Base-by-base conservation (phyloP, 106 monocot species). In the Allium fistulosum region DNA sequence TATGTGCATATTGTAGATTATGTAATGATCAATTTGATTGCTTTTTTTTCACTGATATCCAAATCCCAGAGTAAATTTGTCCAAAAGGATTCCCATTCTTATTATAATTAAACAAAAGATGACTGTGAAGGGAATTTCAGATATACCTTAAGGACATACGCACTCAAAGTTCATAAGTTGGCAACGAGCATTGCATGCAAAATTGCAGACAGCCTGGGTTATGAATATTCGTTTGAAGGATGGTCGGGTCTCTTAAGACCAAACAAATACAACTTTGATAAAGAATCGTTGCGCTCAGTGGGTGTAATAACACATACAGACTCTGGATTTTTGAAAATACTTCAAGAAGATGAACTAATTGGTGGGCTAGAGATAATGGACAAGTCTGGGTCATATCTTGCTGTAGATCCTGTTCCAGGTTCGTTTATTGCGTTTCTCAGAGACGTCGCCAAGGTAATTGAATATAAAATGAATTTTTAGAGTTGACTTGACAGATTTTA, bases 281-380 rank as follows among this genome's bases (percentile, higher is more conserved):
- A 77, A 17, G 77, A 72, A 22, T 68, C 83, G 0, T 74, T 87
- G 5, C 83, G 87, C 15, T 80, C 77, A 28, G 3, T 63, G 15
- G 87, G 83, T 11, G 77, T 83, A 8, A 69, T 77, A 58, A 72
- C 74, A 53, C 87, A 87, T 67, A 87, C 87, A 2, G 87, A 83
- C 55, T 65, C 74, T 5, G 57, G 69, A 26, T 88, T 84, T 78
- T 75, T 84, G 52, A 88, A 80, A 16, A 66, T 88, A 26, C 80
- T 88, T 17, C 83, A 84, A 65, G 87, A 86, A 59, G 86, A 86
- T 46, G 82, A 82, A 22, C 74, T 46, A 45, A 72, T 86, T 28
- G 79, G 82, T 47, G 87, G 83, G 8, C 71, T 87, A 10, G 87
- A 88, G 77, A 63, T 88, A 12, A 81, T 88, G 78, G 79, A 88